These are phyloP conservation scores for Lentinula sp. DNA, from an alignment of 768 basidiomycete genomes.

Conservation along the genomic window DNA sequence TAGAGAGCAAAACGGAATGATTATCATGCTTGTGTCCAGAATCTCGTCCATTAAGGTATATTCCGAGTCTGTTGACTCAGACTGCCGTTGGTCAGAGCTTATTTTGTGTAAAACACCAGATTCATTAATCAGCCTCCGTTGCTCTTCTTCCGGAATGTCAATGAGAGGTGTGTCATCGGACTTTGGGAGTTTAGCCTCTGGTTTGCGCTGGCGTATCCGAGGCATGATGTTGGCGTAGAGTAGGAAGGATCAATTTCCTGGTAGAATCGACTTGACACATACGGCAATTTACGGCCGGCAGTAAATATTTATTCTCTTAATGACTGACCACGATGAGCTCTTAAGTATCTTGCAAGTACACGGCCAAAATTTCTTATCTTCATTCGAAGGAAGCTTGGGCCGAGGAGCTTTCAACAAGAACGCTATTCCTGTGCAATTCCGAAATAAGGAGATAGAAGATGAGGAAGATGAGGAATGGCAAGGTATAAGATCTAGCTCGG, in stretches of 20 bases:
- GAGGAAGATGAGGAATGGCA: conserved; percentile 40
- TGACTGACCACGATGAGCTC: conserved; percentile 26
- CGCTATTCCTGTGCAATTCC: conserved; percentile 9
- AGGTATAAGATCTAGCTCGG: conserved; percentile 24
- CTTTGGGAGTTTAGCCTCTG: background rate
- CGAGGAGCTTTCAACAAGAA: conserved; percentile 8
- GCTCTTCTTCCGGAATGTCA: conserved; percentile 67
- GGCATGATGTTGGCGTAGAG: background rate
- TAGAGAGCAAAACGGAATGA: conserved; percentile 72
- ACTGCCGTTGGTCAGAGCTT: conserved; percentile 1
- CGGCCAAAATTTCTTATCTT: conserved; percentile 40
- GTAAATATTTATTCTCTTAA: conserved; percentile 7
- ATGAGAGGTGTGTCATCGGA: conserved; percentile 19
- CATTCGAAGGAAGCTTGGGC: conserved; percentile 23
- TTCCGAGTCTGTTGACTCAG: conserved; percentile 16
- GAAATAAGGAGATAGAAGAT: conserved; percentile 17
- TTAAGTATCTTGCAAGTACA: conserved; percentile 39
- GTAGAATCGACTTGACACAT: too few relatives aligned
- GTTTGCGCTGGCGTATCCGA: conserved; percentile 1
- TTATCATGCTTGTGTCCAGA: conserved; percentile 55
- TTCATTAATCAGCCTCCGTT: conserved; percentile 70
- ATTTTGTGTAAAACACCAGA: conserved; percentile 49
- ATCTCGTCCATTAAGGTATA: conserved; percentile 58
- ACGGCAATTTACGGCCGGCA: background rate
- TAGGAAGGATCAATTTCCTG: background rate